Base-by-base conservation (phyloP, 495 filamentous ascomycete species). In the Aspergillus ellipticus region DNA sequence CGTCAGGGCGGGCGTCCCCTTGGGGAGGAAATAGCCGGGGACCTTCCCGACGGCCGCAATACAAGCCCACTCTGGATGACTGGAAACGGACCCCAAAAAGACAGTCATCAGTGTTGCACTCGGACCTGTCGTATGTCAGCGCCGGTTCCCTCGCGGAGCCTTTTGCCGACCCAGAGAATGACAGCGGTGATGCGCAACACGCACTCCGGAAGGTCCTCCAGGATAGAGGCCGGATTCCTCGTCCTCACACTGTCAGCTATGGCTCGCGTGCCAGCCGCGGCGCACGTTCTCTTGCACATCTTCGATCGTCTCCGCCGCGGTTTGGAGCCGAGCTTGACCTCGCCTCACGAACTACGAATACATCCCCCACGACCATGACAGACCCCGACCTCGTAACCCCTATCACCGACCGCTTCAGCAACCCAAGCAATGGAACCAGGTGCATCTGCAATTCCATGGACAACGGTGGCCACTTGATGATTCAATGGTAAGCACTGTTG, bases 131-230 rank as follows among this genome's bases (percentile, higher is more conserved):
- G 6, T 71, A 69, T 48, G 65, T 66, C 11, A 66, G 70, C 24
- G 64, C 67, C 17, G 70, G 73, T 29, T 60, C 67, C 5, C 82
- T 86, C 28, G 79, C 79, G 2, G 82, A 83, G 57, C 84, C 82
- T 20, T 69, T 85, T 9, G 70, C 82, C 35, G 75, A 76, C 20
- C 64, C 69, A 20, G 75, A 79, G 5, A 71, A 84, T 53, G 69
- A 78, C 54, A 71, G 74, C 59, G 78, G 83, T 58, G 79, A 79
- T 68, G 74, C 81, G 55, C 66, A 83, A 64, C 67, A 81, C 62
- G 89, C 89, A 53, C 72, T 95, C 28, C 85, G 85, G 26, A 89
- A 89, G 68, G 79, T 95, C 16, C 73, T 89, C 16, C 84, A 88
- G 65, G 82, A 77, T 39, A 80, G 87, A 20, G 67, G 71, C 24